Conservation (phyloP, 2,329 filamentous ascomycete genomes). For the Colletotrichum sp. region DNA sequence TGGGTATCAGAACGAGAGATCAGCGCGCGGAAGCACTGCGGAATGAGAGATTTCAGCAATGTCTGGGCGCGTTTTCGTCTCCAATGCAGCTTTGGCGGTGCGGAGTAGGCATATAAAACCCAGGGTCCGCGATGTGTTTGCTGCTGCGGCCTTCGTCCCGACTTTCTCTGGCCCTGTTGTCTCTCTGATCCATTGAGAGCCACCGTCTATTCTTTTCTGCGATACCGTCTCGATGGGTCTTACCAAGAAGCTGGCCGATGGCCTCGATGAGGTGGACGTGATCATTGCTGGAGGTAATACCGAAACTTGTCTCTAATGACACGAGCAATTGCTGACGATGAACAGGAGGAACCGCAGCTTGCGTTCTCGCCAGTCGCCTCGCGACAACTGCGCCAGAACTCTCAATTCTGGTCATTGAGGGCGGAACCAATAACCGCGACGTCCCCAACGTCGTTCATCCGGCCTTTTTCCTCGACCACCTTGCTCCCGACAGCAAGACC, state of each 20-base stretch:
- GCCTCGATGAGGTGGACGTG: conserved; percentile 51
- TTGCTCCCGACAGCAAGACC: conserved; percentile 74
- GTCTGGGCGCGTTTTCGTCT: background rate
- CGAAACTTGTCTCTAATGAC: background rate
- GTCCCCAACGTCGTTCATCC: conserved; percentile 54
- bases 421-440: conserved; percentile 58
- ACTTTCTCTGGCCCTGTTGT: background rate
- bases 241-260: conserved; percentile 29
- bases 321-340: background rate
- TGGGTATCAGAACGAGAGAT: background rate
- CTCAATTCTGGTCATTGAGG: conserved; percentile 57
- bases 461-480: conserved; percentile 58
- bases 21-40: background rate
- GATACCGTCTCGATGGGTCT: conserved; percentile 25
- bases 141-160: background rate
- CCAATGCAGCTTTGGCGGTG: background rate
- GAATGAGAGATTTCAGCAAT: background rate
- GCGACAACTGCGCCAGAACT: conserved; percentile 53
- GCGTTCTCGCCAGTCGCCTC: conserved; percentile 53
- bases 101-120: background rate
- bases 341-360: conserved; percentile 51
- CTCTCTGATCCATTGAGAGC: background rate
- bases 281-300: conserved; percentile 53
- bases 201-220: background rate
- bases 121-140: background rate